These are phyloP conservation scores for Phytophthora rubi DNA, from an alignment of 352 stramenopile genomes.

Conservation along the genomic window DNA sequence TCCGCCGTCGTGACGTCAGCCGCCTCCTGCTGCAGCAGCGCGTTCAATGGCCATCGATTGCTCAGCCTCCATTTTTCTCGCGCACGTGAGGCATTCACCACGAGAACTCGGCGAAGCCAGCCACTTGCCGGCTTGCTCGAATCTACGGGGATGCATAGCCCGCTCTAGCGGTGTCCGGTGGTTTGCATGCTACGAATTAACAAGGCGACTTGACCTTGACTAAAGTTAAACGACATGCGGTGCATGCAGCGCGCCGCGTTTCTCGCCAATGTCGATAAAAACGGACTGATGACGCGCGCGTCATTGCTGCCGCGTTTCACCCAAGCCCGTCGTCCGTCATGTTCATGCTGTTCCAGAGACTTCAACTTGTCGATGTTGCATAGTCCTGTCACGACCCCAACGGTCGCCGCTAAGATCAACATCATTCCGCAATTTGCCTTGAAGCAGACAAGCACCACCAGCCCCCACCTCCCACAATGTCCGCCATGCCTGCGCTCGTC, in stretches of 20 bases:
- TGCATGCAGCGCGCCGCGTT: constrained; percentile 2
- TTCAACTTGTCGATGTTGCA: constrained; percentile 16
- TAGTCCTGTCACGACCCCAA: not conserved
- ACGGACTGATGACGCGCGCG: constrained; percentile 22
- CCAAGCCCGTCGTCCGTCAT: constrained; percentile 6
- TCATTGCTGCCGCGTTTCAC: constrained; percentile 14
- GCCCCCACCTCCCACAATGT: constrained; percentile 9
- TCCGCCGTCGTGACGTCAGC: constrained; percentile 8
- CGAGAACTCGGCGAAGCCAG: constrained; percentile 7
- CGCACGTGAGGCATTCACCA: constrained; percentile 6
- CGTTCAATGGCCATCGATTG: constrained; percentile 36
- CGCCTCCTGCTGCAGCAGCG: constrained; percentile 25
- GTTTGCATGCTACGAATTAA: constrained; percentile 13
- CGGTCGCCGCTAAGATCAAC: constrained; percentile 11
- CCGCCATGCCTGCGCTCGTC: constrained; percentile 8
- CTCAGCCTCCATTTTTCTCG: not conserved
- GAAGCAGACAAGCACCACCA: not conserved
- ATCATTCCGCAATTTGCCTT: constrained; percentile 35
- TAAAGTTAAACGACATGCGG: constrained; percentile 10
- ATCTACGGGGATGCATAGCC: not conserved
- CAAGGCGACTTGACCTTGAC: not conserved
- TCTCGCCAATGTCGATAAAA: constrained; percentile 12
- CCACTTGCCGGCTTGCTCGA: constrained; percentile 5
- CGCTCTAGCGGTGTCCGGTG: not conserved
- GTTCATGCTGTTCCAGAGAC: constrained; percentile 9